A percentile compares a stretch with the other conserved stretches of the same genome.
phyloP scores from a whole-genome alignment of 257 asterid species.

The Pogostemon cablin region DNA sequence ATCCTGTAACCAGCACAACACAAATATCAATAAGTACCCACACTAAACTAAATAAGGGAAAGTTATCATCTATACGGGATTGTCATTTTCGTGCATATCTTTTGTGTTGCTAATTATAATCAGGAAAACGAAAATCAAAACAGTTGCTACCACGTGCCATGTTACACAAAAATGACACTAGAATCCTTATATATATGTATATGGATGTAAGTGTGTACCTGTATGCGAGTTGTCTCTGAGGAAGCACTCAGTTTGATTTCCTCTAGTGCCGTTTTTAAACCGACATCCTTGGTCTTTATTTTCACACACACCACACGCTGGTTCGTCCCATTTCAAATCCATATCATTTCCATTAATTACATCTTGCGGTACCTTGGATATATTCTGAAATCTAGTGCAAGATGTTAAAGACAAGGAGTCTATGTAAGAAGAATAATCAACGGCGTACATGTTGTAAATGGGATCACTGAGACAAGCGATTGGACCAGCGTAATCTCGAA shows the following conservation, averaged over 20 bases:
- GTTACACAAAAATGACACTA: too few relatives aligned
- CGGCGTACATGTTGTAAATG: not conserved
- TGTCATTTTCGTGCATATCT: too few relatives aligned
- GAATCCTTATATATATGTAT: too few relatives aligned
- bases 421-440: not conserved
- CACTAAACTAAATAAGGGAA: not conserved
- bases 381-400: constrained; percentile 41
- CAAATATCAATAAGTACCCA: not conserved
- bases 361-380: constrained; percentile 33
- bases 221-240: not conserved
- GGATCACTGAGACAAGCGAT: not conserved
- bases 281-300: constrained; percentile 13
- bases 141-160: too few relatives aligned
- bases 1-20: constrained; percentile 19
- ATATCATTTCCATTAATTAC: not conserved
- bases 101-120: too few relatives aligned
- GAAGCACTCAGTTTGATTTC: constrained; percentile 23
- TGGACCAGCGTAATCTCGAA: accelerated
- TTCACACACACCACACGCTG: constrained; percentile 56
- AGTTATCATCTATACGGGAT: not conserved
- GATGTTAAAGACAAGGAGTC: constrained; percentile 23
- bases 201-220: constrained; percentile 18
- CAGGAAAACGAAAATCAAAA: too few relatives aligned
- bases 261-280: constrained; percentile 17
- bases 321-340: constrained; percentile 47